Evolutionary conservation across 2,329 filamentous ascomycete species (phyloP).

Genomic region (Volutella citrinella): DNA sequence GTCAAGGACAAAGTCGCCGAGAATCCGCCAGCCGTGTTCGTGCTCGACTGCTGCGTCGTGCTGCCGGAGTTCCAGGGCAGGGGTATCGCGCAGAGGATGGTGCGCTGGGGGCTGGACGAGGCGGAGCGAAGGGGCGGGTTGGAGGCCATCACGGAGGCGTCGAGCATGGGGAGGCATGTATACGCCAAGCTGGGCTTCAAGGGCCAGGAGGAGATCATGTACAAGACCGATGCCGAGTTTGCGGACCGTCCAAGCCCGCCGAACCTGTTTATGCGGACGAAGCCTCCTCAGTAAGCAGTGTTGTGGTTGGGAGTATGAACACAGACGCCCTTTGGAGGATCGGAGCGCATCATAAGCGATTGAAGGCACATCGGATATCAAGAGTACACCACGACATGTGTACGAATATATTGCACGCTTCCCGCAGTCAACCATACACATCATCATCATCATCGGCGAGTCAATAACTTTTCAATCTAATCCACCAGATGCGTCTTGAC

Average conservation of each 20-base stretch:
- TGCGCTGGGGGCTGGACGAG: slow-evolving; percentile 46
- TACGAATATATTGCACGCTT: too few relatives aligned
- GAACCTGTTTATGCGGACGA: slow-evolving; percentile 47
- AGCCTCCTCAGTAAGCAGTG: too few relatives aligned
- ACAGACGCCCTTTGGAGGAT: too few relatives aligned
- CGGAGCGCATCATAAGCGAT: too few relatives aligned
- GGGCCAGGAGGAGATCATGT: slow-evolving; percentile 40
- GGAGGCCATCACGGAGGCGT: slow-evolving; percentile 45
- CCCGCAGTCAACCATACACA: slow-evolving; percentile 1
- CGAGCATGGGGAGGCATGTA: slow-evolving; percentile 44
- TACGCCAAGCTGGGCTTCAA: slow-evolving; percentile 46
- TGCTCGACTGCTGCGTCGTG: slow-evolving; percentile 50
- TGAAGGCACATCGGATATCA: too few relatives aligned
- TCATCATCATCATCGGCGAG: slow-evolving; percentile 3
- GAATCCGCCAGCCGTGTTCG: slow-evolving; percentile 43
- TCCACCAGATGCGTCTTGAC: slow-evolving; percentile 23
- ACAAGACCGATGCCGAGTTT: slow-evolving; percentile 42
- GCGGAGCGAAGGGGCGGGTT: slow-evolving; percentile 36
- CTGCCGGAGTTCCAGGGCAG: slow-evolving; percentile 50
- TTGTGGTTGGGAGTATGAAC: too few relatives aligned
- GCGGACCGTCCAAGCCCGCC: slow-evolving; percentile 32
- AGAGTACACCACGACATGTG: too few relatives aligned
- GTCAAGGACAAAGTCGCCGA: slow-evolving; percentile 37
- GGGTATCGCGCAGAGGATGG: slow-evolving; percentile 43
- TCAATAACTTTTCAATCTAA: too few relatives aligned